phyloP scores from a whole-genome alignment of 202 grass and related monocot genomes.

The Schoenoplectus tabernaemontani region DNA sequence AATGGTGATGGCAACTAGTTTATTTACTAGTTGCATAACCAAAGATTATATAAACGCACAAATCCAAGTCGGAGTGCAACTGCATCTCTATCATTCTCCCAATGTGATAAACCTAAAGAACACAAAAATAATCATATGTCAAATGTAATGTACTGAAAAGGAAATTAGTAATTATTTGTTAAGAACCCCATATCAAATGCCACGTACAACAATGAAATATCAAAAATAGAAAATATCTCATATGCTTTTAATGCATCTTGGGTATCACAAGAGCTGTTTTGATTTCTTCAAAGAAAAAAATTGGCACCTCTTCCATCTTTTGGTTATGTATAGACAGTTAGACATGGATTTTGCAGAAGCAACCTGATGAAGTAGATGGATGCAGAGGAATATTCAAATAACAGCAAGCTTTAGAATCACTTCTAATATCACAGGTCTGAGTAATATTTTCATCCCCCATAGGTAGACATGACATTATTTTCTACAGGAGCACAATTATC shows the following conservation, averaged over 20 bases:
- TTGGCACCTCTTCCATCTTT: neutral
- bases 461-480: neutral
- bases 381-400: neutral
- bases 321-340: conserved; percentile 1
- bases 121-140: conserved; percentile 5
- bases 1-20: neutral
- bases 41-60: conserved; percentile 15
- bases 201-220: neutral
- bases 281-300: neutral
- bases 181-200: neutral
- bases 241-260: neutral
- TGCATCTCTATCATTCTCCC: conserved; percentile 39
- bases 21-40: conserved; percentile 9
- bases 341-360: neutral
- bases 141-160: neutral
- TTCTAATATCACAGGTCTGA: neutral
- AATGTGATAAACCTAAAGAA: conserved; percentile 26
- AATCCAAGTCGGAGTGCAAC: conserved; percentile 33
- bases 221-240: neutral
- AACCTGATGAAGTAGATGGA: neutral
- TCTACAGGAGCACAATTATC: neutral
- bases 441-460: neutral
- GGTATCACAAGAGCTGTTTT: conserved; percentile 5
- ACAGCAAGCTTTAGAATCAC: neutral
- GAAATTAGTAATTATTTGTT: neutral